Percentiles rank a stretch among this genome's conserved stretches.
Conservation (phyloP, 371 early-diverging fungal species). For the Mortierella sp. region DNA sequence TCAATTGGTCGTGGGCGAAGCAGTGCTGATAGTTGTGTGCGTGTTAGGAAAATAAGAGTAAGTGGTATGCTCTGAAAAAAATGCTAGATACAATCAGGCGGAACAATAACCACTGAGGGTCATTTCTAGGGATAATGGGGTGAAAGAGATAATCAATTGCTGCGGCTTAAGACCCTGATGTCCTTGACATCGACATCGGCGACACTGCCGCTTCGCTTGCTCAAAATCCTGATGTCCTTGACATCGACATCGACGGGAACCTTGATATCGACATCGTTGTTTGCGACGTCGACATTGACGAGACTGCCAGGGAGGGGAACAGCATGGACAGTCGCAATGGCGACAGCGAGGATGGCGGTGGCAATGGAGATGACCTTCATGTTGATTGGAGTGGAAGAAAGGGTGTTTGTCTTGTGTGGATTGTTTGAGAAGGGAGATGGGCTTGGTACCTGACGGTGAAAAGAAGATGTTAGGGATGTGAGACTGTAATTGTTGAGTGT, state of each 20-base stretch:
- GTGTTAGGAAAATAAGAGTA: too few relatives aligned
- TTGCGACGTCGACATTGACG: not conserved
- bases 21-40: too few relatives aligned
- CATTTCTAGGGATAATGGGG: not conserved
- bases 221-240: not conserved
- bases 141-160: not conserved
- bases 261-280: not conserved
- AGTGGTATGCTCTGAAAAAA: too few relatives aligned
- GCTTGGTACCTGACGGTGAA: not conserved
- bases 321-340: constrained; percentile 14
- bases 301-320: constrained; percentile 3
- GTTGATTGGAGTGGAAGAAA: not conserved
- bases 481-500: not conserved
- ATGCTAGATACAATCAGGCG: not conserved
- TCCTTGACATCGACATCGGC: not conserved
- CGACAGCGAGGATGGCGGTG: constrained; percentile 15
- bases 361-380: constrained; percentile 36
- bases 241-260: not conserved
- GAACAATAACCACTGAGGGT: not conserved
- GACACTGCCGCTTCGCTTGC: not conserved
- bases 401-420: not conserved
- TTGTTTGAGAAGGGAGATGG: not conserved
- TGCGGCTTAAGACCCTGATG: constrained; percentile 1
- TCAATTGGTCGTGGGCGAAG: not conserved
- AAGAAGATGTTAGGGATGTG: not conserved